These are phyloP conservation scores for Monosporascus sp. DNA, from an alignment of 2,329 filamentous ascomycete species.

Conservation along the genomic window DNA sequence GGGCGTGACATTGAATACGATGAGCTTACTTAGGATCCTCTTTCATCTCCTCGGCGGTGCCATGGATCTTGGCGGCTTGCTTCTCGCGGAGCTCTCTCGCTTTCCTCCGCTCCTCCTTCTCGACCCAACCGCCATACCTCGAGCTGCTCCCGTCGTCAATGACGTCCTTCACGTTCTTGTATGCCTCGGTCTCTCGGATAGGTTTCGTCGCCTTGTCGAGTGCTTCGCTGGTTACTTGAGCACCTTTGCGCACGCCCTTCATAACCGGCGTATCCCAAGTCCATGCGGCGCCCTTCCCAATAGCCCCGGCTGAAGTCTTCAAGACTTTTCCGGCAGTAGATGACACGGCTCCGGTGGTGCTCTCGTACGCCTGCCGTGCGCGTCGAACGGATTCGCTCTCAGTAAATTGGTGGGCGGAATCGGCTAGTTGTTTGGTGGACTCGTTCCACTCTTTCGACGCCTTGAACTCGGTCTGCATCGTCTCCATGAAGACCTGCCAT, in stretches of 20 bases:
- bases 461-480: slow-evolving; percentile 89
- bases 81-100: slow-evolving; percentile 70
- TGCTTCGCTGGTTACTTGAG: slow-evolving; percentile 77
- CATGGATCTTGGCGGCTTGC: slow-evolving; percentile 45
- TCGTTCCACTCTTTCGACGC: slow-evolving; percentile 99
- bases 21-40: slow-evolving; percentile 80
- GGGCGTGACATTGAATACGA: slow-evolving; percentile 7
- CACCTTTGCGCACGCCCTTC: slow-evolving; percentile 83
- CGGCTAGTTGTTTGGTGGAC: slow-evolving; percentile 89
- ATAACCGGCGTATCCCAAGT: slow-evolving; percentile 95
- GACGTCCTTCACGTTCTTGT: slow-evolving; percentile 88
- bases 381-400: slow-evolving; percentile 88
- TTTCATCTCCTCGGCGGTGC: slow-evolving; percentile 55
- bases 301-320: slow-evolving; percentile 77
- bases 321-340: slow-evolving; percentile 73
- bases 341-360: slow-evolving; percentile 76
- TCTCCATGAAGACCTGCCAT: slow-evolving; percentile 98
- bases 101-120: slow-evolving; percentile 87
- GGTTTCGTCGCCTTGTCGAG: slow-evolving; percentile 94
- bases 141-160: slow-evolving; percentile 97
- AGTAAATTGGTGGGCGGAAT: slow-evolving; percentile 82
- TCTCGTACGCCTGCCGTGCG: slow-evolving; percentile 80
- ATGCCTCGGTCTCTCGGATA: slow-evolving; percentile 89
- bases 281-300: slow-evolving; percentile 90
- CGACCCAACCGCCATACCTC: slow-evolving; percentile 91